Base-by-base conservation (phyloP, 345 rosid genomes). In the Aurinia saxatilis region DNA sequence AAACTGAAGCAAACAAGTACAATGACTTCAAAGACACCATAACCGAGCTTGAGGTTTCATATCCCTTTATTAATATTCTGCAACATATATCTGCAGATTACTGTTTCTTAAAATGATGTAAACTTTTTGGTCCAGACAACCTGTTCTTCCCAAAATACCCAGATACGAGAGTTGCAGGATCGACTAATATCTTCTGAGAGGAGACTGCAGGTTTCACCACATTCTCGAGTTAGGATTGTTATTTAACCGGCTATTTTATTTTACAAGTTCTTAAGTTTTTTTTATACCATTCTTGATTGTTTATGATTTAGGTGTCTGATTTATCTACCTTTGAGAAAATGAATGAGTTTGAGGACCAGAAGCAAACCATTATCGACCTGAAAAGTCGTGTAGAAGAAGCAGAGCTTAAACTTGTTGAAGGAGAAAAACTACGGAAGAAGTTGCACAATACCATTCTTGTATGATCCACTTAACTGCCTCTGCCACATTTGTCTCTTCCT, bases 391-490 rank as follows among this genome's bases (percentile, higher is more conserved):
- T 93, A 50, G 91, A 83, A 60, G 96, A 90, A 73, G 90, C 97
- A 35, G 99, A 93, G 65, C 75, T 67, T 69, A 93, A 93, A 76
- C 82, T 90, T 39, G 64, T 85, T 14, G 99, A 90, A 77, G 99
- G 99, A 63, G 99, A 93, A 76, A 90, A 74, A 44, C 78, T 93
- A 38, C 87, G 97, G 6, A 93, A 90, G 76, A 93, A 90, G 77
- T 71, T 93, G 66, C 99, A 93, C 67, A 93, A 93, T 74, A 87
- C 96, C 16, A 93, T 93, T 69, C 78, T 93, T 65, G 56, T 52
- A 23, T 37, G 57, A 15, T 60, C 37, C 38, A 3, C 63, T 45
- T 25, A 47, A 36, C 42, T 50, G 25, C 8, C 21, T 17, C 39
- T 57, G 39, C 27, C 47, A 37, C 40, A 12, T 49, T 39, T 4